Evolutionary conservation across 164 flowering plant species (phyloP).

Genomic region (Buxus sempervirens): DNA sequence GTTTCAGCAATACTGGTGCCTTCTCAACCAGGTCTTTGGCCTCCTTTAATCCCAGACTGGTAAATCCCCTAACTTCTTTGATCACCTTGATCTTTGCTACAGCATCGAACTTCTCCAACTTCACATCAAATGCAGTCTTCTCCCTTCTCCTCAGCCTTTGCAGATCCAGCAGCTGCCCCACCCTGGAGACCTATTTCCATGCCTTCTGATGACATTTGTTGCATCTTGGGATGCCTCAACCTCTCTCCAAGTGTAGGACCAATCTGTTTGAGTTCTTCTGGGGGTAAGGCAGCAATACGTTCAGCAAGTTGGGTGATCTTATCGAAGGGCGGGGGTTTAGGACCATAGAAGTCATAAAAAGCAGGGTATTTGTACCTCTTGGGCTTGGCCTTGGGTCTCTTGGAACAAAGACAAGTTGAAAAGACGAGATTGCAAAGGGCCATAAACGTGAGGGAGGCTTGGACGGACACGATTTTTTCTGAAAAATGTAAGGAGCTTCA

Average conservation of each 20-base stretch:
- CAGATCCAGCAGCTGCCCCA: constrained; percentile 30
- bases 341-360: constrained; percentile 63
- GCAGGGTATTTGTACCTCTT: constrained; percentile 51
- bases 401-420: constrained; percentile 52
- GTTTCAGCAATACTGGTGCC: constrained; percentile 26
- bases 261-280: constrained; percentile 50
- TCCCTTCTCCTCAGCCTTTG: constrained; percentile 29
- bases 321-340: constrained; percentile 58
- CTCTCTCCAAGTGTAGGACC: constrained; percentile 36
- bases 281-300: constrained; percentile 41
- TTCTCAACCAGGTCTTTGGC: constrained; percentile 36
- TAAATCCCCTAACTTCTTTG: constrained; percentile 28
- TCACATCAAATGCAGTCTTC: too few species aligned
- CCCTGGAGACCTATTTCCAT: constrained; percentile 43
- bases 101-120: too few species aligned
- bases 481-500: constrained; percentile 29
- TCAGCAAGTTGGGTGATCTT: constrained; percentile 52
- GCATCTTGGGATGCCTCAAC: constrained; percentile 45
- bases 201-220: constrained; percentile 42
- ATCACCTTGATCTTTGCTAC: too few species aligned
- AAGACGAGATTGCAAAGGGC: constrained; percentile 33
- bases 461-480: constrained; percentile 20
- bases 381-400: constrained; percentile 54
- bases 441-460: constrained; percentile 9
- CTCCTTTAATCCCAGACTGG: constrained; percentile 33